A percentile compares a stretch with the other conserved stretches of the same genome.
phyloP scores from a whole-genome alignment of 2,329 filamentous ascomycete species.

The Chaetothyriales sp. region DNA sequence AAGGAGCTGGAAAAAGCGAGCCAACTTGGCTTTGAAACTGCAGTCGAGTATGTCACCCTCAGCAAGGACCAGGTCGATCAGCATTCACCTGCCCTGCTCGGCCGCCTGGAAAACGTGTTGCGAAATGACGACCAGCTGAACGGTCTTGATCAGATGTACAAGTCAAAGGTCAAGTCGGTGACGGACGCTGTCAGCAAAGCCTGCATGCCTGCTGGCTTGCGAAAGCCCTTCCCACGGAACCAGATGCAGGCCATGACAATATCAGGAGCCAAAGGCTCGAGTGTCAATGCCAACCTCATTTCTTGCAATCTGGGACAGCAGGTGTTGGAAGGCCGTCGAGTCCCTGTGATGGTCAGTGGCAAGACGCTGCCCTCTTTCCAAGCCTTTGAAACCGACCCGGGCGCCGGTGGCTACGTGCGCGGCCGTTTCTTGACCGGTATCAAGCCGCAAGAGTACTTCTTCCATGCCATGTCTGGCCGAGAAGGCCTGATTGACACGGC shows the following conservation, averaged over 20 bases:
- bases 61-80: constrained; percentile 46
- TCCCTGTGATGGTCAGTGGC: constrained; percentile 93
- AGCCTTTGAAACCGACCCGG: constrained; percentile 74
- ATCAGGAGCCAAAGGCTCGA: constrained; percentile 83
- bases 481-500: constrained; percentile 98
- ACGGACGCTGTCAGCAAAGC: constrained; percentile 63
- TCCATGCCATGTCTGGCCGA: constrained; percentile 97
- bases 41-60: constrained; percentile 76
- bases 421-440: constrained; percentile 97
- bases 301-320: constrained; percentile 96
- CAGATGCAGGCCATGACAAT: constrained; percentile 99
- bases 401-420: constrained; percentile 84
- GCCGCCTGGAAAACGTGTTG: constrained; percentile 73
- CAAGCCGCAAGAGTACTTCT: constrained; percentile 93
- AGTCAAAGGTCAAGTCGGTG: constrained; percentile 50
- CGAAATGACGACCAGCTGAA: constrained; percentile 84
- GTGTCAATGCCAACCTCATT: constrained; percentile 92
- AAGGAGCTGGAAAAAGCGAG: constrained; percentile 53
- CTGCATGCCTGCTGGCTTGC: constrained; percentile 67
- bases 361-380: constrained; percentile 91
- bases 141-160: constrained; percentile 77
- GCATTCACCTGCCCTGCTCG: constrained; percentile 55
- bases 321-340: constrained; percentile 83
- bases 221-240: constrained; percentile 88
- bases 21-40: constrained; percentile 59